Conservation (phyloP, 2,329 filamentous ascomycete species). For the Pseudocercospora fuligena region DNA sequence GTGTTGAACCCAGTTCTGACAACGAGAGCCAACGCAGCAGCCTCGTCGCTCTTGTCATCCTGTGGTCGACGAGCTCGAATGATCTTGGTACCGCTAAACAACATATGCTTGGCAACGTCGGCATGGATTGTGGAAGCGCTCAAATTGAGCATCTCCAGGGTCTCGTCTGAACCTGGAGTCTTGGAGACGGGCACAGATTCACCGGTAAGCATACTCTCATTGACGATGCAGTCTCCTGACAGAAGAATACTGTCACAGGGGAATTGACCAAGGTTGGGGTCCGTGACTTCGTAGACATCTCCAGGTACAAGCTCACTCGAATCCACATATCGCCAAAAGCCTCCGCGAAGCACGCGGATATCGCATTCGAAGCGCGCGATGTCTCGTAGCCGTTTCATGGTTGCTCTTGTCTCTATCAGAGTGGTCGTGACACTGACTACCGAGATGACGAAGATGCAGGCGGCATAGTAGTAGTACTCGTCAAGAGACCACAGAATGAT, state of each 20-base stretch:
- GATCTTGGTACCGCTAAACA: constrained; percentile 95
- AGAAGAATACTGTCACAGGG: constrained; percentile 91
- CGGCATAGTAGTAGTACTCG: constrained; percentile 96
- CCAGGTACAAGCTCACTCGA: constrained; percentile 91
- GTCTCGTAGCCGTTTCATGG: constrained; percentile 86
- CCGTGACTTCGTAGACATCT: constrained; percentile 95
- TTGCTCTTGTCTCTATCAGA: constrained; percentile 86
- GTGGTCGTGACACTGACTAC: constrained; percentile 89
- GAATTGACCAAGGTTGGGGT: constrained; percentile 84
- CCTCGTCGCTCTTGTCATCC: constrained; percentile 82
- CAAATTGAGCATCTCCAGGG: constrained; percentile 75
- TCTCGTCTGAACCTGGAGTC: constrained; percentile 78
- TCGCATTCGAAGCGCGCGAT: constrained; percentile 96
- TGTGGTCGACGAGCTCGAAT: constrained; percentile 88
- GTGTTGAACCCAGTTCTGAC: constrained; percentile 96
- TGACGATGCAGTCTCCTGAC: constrained; percentile 95
- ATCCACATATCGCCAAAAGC: constrained; percentile 90
- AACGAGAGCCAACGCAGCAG: constrained; percentile 87
- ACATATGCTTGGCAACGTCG: constrained; percentile 82
- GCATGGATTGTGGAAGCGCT: constrained; percentile 81
- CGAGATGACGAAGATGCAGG: constrained; percentile 93
- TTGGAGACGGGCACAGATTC: constrained; percentile 98
- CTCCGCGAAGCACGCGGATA: constrained; percentile 87
- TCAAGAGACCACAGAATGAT: constrained; percentile 93
- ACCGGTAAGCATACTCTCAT: constrained; percentile 97